These are phyloP conservation scores for Meredithiella fracta DNA, from an alignment of 2,329 filamentous ascomycete species.

Conservation along the genomic window DNA sequence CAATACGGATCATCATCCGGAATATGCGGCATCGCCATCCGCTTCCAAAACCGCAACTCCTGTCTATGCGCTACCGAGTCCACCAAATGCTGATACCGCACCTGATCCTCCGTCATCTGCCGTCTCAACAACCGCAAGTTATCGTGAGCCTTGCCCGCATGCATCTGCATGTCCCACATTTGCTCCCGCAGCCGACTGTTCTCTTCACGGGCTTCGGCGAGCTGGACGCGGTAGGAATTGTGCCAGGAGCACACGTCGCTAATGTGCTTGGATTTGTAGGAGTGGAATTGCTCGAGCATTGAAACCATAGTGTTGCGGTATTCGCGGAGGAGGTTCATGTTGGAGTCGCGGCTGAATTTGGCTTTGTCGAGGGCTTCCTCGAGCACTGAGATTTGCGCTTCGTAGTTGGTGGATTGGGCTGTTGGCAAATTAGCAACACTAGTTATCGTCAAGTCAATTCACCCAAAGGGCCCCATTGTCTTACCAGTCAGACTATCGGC, in stretches of 20 bases:
- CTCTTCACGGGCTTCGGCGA: slow-evolving; percentile 48
- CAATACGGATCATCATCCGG: slow-evolving; percentile 43
- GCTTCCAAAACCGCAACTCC: slow-evolving; percentile 49
- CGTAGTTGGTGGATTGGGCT: slow-evolving; percentile 45
- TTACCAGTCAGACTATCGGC: slow-evolving; percentile 41
- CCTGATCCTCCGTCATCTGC: slow-evolving; percentile 38
- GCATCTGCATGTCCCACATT: slow-evolving; percentile 49
- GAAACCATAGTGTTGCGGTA: slow-evolving; percentile 40
- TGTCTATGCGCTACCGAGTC: slow-evolving; percentile 37
- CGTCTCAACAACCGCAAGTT: slow-evolving; percentile 39
- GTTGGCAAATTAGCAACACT: slow-evolving; percentile 1
- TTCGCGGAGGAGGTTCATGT: slow-evolving; percentile 39
- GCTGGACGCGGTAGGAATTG: slow-evolving; percentile 46
- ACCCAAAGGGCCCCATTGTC: slow-evolving; percentile 13
- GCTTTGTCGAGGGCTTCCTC: slow-evolving; percentile 46
- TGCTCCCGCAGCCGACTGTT: slow-evolving; percentile 46
- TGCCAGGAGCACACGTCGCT: slow-evolving; percentile 48
- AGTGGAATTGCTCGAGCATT: slow-evolving; percentile 48
- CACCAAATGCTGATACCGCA: slow-evolving; percentile 36
- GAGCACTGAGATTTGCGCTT: slow-evolving; percentile 43
- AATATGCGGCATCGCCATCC: slow-evolving; percentile 46
- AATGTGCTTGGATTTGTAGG: slow-evolving; percentile 47
- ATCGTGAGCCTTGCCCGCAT: slow-evolving; percentile 41
- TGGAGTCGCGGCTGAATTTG: slow-evolving; percentile 43
- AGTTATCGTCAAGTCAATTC: neutral